Percentiles rank a stretch among this genome's conserved stretches.
Evolutionary conservation across 768 basidiomycete genomes (phyloP).

Genomic region (Boletellus ananas): DNA sequence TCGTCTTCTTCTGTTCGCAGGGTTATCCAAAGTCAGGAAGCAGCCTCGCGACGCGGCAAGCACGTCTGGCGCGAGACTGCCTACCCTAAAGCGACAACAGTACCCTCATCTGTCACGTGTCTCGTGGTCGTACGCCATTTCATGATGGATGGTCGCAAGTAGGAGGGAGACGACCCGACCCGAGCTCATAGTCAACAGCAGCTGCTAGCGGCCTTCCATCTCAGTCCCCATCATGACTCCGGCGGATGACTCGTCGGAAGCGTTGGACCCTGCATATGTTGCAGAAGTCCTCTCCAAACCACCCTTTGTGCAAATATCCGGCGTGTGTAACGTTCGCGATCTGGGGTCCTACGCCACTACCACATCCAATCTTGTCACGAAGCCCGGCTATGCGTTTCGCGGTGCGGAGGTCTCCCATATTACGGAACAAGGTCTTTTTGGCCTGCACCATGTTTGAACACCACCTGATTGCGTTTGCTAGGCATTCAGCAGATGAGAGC

Average conservation of each 20-base stretch:
- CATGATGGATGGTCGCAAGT: background rate
- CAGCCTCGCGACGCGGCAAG: constrained; percentile 24
- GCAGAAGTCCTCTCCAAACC: constrained; percentile 58
- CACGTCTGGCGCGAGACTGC: constrained; percentile 39
- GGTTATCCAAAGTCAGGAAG: constrained; percentile 4
- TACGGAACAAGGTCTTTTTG: constrained; percentile 56
- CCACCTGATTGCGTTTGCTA: constrained; percentile 24
- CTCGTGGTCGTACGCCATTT: background rate
- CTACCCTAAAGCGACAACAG: constrained; percentile 36
- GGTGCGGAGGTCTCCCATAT: constrained; percentile 71
- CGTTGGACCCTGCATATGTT: constrained; percentile 65
- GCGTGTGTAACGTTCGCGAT: constrained; percentile 74
- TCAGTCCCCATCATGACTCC: constrained; percentile 14
- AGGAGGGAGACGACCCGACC: background rate
- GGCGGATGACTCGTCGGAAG: constrained; percentile 42
- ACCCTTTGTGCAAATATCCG: constrained; percentile 68
- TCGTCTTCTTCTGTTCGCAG: constrained; percentile 24
- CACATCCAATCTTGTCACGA: constrained; percentile 49
- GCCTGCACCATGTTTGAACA: background rate
- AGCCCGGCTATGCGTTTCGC: constrained; percentile 56
- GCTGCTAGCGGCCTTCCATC: background rate
- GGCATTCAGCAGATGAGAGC: constrained; percentile 55
- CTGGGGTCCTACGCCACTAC: constrained; percentile 59
- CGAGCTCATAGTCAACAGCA: background rate
- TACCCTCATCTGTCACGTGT: constrained; percentile 8